Evolutionary conservation across 2,329 filamentous ascomycete genomes (phyloP), one percentile per base, ranked within the genome.

Genomic region (Aspergillus sp.): DNA sequence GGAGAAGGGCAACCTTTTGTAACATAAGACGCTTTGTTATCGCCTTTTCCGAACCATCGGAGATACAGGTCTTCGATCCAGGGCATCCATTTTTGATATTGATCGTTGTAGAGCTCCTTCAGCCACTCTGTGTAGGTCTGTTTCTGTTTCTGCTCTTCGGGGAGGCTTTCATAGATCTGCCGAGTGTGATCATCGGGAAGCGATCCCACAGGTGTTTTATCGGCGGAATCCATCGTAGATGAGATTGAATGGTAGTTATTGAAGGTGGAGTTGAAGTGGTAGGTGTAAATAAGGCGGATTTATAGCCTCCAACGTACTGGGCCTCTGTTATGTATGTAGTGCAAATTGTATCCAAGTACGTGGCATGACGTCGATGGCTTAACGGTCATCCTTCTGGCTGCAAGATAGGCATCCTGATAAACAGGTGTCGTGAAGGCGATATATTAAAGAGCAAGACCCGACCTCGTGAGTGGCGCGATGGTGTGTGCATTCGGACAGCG

Each of bases 51-150:
- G 62, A 82, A 82, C 76, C 77, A 81, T 53, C 70, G 73, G 33
- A 82, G 65, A 56, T 81, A 82, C 61, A 79, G 70, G 60, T 82
- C 79, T 60, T 82, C 79, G 41, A 82, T 72, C 79, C 79, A 82
- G 0, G 79, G 79, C 67, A 81, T 73, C 79, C 79, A 82, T 55
- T 69, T 76, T 54, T 82, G 78, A 57, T 82, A 81, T 61, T 81
- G 73, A 36, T 74, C 63, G 60, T 79, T 76, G 68, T 81, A 81
- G 44, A 72, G 72, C 22, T 78, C 64, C 50, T 69, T 69, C 19
- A 72, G 64, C 75, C 75, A 77, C 51, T 76, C 70, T 8, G 60
- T 41, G 58, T 65, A 68, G 2, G 57, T 49, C 30, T 67, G 60
- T 11, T 57, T 55, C 11, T 63, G 33, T 42, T 60, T 54, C 10